Base-by-base conservation (phyloP, 768 basidiomycete genomes). In the Podaxis sp. region DNA sequence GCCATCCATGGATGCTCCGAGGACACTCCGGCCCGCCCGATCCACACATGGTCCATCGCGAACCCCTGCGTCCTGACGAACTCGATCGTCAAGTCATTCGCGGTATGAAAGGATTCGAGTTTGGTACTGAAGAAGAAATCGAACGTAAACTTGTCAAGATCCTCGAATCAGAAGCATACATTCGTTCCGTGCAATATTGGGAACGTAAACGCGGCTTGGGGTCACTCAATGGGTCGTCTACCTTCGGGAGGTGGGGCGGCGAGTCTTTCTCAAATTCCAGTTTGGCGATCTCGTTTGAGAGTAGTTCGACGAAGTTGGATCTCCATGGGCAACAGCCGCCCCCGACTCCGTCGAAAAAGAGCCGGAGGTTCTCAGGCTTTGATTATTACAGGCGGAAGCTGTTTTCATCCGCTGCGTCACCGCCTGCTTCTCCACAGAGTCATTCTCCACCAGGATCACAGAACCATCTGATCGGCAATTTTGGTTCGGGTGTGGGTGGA, bases 101-200 rank as follows among this genome's bases (percentile, higher is more conserved):
- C 37, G 89, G 89, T 55, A 98, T 98, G 97, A 87, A 88, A 47
- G 96, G 96, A 4, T 98, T 99, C 76, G 96, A 98, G 70, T 98
- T 99, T 67, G 97, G 97, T 15, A 79, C 89, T 0, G 89, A 91
- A 55, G 90, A 91, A 4, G 91, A 96, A 12, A 93, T 98, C 59
- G 89, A 93, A 73, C 79, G 80, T 46, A 87, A 81, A 70, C 82
- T 98, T 2, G 70, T 83, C 9, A 80, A 84, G 0, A 82, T 97
- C 22, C 84, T 98, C 24, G 85, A 87, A 65, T 88, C 89, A 0
- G 94, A 97, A 29, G 71, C 77, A 1, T 99, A 98, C 74, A 74
- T 80, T 8, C 83, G 87, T 0, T 85, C 91, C 0, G 82, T 96
- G 2, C 80, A 85, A 40, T 74, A 85, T 43, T 98, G 92, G 90